phyloP scores from a whole-genome alignment of 2,329 filamentous ascomycete species.

The Zasmidium angulare region DNA sequence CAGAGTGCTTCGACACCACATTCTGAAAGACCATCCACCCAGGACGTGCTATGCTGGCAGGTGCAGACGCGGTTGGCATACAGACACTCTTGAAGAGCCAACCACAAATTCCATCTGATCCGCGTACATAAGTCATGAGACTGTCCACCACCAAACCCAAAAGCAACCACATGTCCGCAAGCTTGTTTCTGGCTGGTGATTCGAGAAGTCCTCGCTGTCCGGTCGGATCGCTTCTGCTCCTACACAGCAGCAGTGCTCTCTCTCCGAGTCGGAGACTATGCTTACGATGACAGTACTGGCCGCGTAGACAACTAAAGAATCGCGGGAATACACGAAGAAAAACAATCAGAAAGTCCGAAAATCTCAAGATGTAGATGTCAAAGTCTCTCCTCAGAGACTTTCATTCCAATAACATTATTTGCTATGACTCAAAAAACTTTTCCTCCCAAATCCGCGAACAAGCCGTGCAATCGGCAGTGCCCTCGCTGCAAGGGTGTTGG shows the following conservation, averaged over 20 bases:
- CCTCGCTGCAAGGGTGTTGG: constrained; percentile 10
- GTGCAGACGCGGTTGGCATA: too few relatives aligned
- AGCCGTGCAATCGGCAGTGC: constrained; percentile 1
- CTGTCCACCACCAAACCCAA: background rate
- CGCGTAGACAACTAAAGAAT: too few relatives aligned
- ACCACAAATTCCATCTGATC: too few relatives aligned
- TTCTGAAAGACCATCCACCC: too few relatives aligned
- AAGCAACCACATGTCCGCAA: background rate
- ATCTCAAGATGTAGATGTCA: background rate
- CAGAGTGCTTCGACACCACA: too few relatives aligned
- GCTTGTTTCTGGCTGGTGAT: background rate
- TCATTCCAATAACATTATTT: background rate
- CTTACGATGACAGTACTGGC: too few relatives aligned
- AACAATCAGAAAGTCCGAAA: background rate
- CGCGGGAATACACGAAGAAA: too few relatives aligned
- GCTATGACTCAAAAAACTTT: background rate
- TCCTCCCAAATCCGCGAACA: background rate
- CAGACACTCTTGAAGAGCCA: too few relatives aligned
- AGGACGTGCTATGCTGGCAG: too few relatives aligned
- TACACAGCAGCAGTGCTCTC: too few relatives aligned
- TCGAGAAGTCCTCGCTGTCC: background rate
- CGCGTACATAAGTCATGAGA: background rate
- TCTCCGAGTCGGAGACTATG: too few relatives aligned
- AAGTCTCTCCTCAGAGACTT: background rate
- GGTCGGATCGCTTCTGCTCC: too few relatives aligned